phyloP scores from a whole-genome alignment of 2,329 filamentous ascomycete species.

The Sarocladium brachiariae region DNA sequence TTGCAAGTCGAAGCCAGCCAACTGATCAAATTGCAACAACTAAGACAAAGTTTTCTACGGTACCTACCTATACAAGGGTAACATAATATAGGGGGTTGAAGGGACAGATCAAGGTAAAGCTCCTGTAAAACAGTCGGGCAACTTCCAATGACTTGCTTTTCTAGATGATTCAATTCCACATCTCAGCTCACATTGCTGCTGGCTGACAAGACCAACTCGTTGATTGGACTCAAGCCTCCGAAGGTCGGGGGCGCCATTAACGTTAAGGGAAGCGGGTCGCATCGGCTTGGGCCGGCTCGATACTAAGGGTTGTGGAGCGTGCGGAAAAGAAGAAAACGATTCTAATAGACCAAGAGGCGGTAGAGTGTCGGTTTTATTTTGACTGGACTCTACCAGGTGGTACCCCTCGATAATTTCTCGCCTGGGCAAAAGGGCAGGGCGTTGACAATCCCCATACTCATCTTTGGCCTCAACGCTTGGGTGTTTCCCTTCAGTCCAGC shows the following conservation, averaged over 20 bases:
- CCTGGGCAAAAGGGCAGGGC: background rate
- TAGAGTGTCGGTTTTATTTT: no score
- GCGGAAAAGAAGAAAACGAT: background rate
- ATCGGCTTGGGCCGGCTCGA: constrained; percentile 8
- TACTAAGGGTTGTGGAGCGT: background rate
- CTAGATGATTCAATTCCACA: no score
- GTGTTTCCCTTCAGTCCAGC: background rate
- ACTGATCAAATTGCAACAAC: no score
- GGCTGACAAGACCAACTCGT: background rate
- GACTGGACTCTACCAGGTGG: background rate
- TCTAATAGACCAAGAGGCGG: background rate
- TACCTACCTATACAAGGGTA: no score
- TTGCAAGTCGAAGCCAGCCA: no score
- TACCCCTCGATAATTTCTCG: constrained; percentile 10
- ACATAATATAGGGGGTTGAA: no score
- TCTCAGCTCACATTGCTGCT: no score
- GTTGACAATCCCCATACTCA: background rate
- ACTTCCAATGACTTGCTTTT: no score
- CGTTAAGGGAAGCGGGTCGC: constrained; percentile 5
- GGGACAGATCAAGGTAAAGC: no score
- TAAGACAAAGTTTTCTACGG: no score
- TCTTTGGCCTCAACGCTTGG: background rate
- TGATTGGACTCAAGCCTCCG: constrained; percentile 4
- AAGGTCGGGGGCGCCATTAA: background rate
- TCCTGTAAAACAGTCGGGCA: no score